Conservation (phyloP, 495 filamentous ascomycete species). For the Talaromyces trachyspermus region DNA sequence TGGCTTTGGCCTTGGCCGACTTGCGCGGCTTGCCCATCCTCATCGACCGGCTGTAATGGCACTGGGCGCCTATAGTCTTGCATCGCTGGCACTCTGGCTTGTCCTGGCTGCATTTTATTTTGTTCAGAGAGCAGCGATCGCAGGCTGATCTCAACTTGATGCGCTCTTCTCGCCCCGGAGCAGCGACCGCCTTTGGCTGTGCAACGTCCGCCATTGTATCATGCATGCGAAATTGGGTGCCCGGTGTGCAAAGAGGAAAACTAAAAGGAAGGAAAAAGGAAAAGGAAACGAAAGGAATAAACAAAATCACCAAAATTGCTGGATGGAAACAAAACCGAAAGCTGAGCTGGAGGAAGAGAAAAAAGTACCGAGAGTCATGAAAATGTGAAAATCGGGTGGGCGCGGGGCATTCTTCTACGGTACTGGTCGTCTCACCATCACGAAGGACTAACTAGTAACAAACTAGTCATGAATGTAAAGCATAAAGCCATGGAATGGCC, state of each 20-base stretch:
- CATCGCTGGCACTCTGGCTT: slow-evolving; percentile 18
- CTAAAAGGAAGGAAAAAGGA: background rate
- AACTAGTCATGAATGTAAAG: too few relatives aligned
- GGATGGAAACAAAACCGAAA: slow-evolving; percentile 3
- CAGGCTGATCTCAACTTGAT: slow-evolving; percentile 17
- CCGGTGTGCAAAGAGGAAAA: background rate
- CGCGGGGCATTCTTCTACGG: too few relatives aligned
- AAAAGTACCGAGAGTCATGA: too few relatives aligned
- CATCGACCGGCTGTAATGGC: slow-evolving; percentile 15
- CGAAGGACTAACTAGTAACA: too few relatives aligned
- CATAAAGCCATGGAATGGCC: too few relatives aligned
- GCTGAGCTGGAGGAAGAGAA: background rate
- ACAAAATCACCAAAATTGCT: too few relatives aligned
- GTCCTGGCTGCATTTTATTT: slow-evolving; percentile 17
- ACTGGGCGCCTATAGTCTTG: slow-evolving; percentile 9
- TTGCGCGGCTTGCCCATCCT: slow-evolving; percentile 14
- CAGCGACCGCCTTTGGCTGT: background rate
- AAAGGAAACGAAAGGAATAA: background rate
- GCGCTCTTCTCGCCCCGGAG: slow-evolving; percentile 1
- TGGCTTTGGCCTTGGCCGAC: slow-evolving; percentile 7
- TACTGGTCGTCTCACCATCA: too few relatives aligned
- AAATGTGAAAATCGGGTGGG: too few relatives aligned
- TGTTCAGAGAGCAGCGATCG: slow-evolving; percentile 16
- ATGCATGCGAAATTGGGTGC: background rate
- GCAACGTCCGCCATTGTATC: slow-evolving; percentile 6